Base-by-base conservation (phyloP, 371 early-diverging fungal species). In the Mucor lusitanicus region DNA sequence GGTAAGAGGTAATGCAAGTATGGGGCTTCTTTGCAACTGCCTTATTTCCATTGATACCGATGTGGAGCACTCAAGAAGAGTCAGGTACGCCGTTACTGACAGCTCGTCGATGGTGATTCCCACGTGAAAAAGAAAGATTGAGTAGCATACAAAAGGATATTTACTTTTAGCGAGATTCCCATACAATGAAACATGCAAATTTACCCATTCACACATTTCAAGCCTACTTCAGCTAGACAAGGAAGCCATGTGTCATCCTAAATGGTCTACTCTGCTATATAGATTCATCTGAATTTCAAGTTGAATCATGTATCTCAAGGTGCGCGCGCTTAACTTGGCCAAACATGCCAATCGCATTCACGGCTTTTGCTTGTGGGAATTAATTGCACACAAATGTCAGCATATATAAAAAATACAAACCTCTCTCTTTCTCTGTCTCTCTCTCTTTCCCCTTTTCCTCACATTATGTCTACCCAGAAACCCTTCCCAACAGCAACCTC, bases 401-500 rank as follows among this genome's bases (percentile, higher is more conserved):
- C 15, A n/a, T 57, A n/a, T 57, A 30, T 3, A 30, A n/a, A n/a
- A n/a, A 32, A 56, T 9, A 19, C 1, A 6, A n/a, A 19, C 6
- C 46, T 21, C 6, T 48, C 8, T 3, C 6, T 19, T 59, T 7
- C 13, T 19, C 25, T 61, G 32, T 15, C 27, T 25, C 7, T 37
- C 55, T 40, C 42, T 40, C 13, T 56, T n/a, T 28, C 28, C 48
- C 46, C 27, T n/a, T 21, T 21, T 35, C 28, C 53, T 23, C 35
- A 39, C 54, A 63, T 21, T 6, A 55, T 56, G 56, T 28, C 40
- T 53, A 55, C 40, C 6, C 54, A 54, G 59, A 42, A 54, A n/a
- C 63, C 71, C 12, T 61, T 68, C 39, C 71, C 73, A 13, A 71
- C 63, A 60, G 76, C 79, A 13, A 61, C 72, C 25, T 69, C 79